Percentiles rank a stretch among this genome's conserved stretches.
Conservation (phyloP, 1,284 basidiomycete genomes). For the Filobasidium uniguttulatum region DNA sequence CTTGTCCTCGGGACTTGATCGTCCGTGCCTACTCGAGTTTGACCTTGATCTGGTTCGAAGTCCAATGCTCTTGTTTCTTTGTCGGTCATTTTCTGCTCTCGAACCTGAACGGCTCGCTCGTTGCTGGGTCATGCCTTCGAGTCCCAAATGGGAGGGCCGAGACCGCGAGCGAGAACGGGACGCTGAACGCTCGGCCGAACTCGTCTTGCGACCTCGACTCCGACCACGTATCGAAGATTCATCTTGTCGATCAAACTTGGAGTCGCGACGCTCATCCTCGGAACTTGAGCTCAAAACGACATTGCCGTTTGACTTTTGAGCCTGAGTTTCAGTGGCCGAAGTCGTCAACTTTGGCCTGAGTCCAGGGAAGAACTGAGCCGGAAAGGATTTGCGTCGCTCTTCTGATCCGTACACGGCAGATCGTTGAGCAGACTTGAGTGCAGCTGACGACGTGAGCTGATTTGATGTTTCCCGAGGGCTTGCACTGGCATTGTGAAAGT, state of each 20-base stretch:
- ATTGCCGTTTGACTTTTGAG: not conserved
- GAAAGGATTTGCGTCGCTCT: constrained; percentile 3
- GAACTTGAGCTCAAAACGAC: not conserved
- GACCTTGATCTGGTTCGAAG: constrained; percentile 6
- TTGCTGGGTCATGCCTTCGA: constrained; percentile 1
- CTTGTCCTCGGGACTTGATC: not conserved
- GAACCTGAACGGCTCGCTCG: not conserved
- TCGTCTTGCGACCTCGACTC: constrained; percentile 7
- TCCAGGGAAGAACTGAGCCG: constrained; percentile 7
- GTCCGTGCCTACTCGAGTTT: not conserved
- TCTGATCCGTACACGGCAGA: not conserved
- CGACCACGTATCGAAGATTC: constrained; percentile 1
- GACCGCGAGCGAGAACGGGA: not conserved
- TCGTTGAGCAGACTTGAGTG: constrained; percentile 1
- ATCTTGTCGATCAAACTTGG: not conserved
- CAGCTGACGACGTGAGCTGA: not conserved
- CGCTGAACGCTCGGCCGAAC: not conserved
- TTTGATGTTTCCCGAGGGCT: not conserved
- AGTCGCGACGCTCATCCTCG: not conserved
- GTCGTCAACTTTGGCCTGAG: not conserved
- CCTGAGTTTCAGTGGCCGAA: not conserved
- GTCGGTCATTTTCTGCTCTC: constrained; percentile 1
- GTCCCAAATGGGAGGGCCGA: not conserved
- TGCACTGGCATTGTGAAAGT: constrained; percentile 8
- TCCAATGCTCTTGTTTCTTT: not conserved